Percentiles rank a stretch among this genome's conserved stretches.
phyloP scores from a whole-genome alignment of 305 asterid species.

The Withania somnifera region DNA sequence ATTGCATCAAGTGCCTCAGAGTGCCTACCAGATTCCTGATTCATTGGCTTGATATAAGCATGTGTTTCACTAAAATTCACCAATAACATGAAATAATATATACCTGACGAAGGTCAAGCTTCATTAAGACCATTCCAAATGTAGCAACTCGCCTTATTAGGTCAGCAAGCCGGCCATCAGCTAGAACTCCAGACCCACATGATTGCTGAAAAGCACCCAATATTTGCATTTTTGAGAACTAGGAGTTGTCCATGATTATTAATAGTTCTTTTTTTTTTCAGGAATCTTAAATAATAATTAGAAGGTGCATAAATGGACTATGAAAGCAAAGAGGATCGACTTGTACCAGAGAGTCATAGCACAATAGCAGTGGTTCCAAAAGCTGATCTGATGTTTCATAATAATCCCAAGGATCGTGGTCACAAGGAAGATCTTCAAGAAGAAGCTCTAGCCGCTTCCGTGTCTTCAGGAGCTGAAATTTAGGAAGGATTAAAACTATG shows the following conservation, averaged over 20 bases:
- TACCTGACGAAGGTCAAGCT: conserved; percentile 99
- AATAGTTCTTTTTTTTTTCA: neutral
- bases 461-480: conserved; percentile 70
- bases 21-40: conserved; percentile 87
- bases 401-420: conserved; percentile 63
- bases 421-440: conserved; percentile 93
- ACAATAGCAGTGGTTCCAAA: conserved; percentile 71
- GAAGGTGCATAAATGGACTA: neutral
- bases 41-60: conserved; percentile 5
- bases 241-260: neutral
- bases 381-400: conserved; percentile 86
- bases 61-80: neutral
- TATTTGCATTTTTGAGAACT: neutral
- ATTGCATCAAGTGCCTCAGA: conserved; percentile 93
- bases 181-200: conserved; percentile 81
- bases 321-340: neutral
- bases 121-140: conserved; percentile 90
- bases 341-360: conserved; percentile 75
- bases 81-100: neutral
- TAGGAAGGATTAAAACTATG: neutral
- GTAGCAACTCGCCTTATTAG: conserved; percentile 82
- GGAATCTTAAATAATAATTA: neutral
- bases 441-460: conserved; percentile 80
- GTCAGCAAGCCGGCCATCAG: conserved; percentile 91
- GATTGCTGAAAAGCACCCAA: conserved; percentile 46